Base-by-base conservation (phyloP, 345 rosid species). In the Aethionema arabicum region DNA sequence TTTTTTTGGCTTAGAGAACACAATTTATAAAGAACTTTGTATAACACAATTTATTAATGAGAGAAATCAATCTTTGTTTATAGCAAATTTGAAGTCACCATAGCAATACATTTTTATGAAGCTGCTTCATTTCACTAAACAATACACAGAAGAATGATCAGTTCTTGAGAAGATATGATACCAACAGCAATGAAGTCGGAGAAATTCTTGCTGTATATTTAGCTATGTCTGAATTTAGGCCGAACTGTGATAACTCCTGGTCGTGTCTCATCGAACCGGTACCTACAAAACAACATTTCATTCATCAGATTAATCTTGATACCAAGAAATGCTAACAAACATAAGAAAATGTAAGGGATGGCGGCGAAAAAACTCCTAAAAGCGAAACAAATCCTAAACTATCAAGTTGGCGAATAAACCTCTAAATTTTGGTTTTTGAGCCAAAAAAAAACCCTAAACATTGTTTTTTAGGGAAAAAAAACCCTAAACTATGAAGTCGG, bases 211-310 rank as follows among this genome's bases (percentile, higher is more conserved):
- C 52, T 42, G n/a, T n/a, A 54, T 32, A 11, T 46, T 72, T 78
- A 78, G 67, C 62, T 49, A 41, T 57, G 79, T 11, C 80, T 80
- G 68, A 87, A 83, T 74, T 90, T 93, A 12, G 87, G 88, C 65
- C 73, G 48, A 56, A 93, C 86, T 12, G 81, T 70, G 61, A 90
- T 60, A 56, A 85, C 78, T 36, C 99, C 96, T 11, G 95, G 95
- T 76, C 95, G 80, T 30, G 81, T 31, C 70, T 85, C 97, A 11
- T 90, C 95, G 73, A 80, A 83, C 50, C 58, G 77, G 57, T 93
- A 90, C 37, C 99, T 93, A 77, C 52, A 70, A 44, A 43, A 11
- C 39, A 65, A 50, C 44, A 52, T 52, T 27, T 11, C 50, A 57
- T 31, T 43, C 40, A 15, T 64, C 61, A 58, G 13, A 53, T 56